Base-by-base conservation (phyloP, 768 basidiomycete species). In the Tricholoma flavovirens region DNA sequence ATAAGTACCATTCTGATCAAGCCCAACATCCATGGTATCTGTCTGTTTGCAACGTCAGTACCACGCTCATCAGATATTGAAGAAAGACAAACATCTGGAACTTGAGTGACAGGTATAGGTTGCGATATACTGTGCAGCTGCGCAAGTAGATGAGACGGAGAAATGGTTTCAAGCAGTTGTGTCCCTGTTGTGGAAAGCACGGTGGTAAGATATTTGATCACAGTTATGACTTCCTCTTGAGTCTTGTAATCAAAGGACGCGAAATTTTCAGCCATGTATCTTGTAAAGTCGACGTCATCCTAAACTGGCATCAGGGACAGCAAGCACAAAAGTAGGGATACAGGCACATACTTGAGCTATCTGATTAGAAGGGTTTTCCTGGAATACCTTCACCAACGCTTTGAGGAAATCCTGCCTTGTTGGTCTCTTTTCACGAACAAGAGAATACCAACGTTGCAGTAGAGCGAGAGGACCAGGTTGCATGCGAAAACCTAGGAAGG, bases 191-290 rank as follows among this genome's bases (percentile, higher is more conserved):
- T 88, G 1, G 88, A 94, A 46, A 92, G 77, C 21, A 88, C 78
- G 15, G 80, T 73, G 8, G 90, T 93, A 55, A 95, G 77, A 54
- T 81, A 79, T 57, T 88, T 89, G 66, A 97, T 82, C 21, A 98
- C 86, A 4, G 88, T 85, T 52, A 98, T 73, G 4, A 88, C 86
- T 71, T 98, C 97, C 69, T 99, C 97, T 63, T 89, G 87, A 0
- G 92, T 91, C 74, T 93, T 98, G 77, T 95, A 98, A 32, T 98
- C 94, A 58, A 99, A 83, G 0, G 87, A 76, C 0, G 94, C 81
- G 56, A 98, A 87, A 65, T 98, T 98, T 67, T 98, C 97, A 0
- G 92, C 87, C 83, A 98, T 90, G 72, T 93, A 99, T 54, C 94
- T 86, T 4, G 80, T 80, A 66, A 98, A 93, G 49, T 88, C 83